phyloP scores from a whole-genome alignment of 164 flowering plant species.

The Vitis labrusca region DNA sequence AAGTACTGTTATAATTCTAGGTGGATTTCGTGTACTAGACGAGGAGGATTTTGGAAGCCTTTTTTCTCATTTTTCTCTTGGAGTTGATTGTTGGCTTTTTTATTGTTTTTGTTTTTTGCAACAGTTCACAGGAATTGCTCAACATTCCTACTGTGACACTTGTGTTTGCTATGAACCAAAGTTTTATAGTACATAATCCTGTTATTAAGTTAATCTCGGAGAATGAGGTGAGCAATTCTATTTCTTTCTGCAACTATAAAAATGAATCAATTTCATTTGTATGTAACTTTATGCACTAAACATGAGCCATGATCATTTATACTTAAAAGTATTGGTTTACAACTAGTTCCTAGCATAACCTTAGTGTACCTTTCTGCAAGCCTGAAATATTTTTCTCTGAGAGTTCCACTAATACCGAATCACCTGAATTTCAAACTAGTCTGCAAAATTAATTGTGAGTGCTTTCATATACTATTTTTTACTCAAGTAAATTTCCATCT shows the following conservation, averaged over 20 bases:
- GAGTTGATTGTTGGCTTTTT: not conserved
- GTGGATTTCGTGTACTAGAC: not conserved
- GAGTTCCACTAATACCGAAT: no score
- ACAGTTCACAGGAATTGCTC: conserved; percentile 9
- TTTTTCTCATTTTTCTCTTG: not conserved
- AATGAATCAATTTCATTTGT: no score
- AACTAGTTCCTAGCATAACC: no score
- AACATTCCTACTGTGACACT: conserved; percentile 9
- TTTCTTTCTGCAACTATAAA: not conserved
- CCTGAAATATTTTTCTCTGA: no score
- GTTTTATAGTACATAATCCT: conserved; percentile 11
- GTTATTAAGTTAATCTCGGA: not conserved
- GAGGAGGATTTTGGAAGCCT: not conserved
- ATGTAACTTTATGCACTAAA: no score
- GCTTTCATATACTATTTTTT: no score
- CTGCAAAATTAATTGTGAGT: no score
- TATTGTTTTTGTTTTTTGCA: not conserved
- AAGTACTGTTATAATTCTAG: conserved; percentile 22
- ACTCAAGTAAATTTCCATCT: no score
- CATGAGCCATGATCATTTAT: no score
- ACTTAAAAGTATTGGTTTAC: no score
- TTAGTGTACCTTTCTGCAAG: no score
- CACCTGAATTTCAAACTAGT: no score
- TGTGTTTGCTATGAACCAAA: conserved; percentile 7
- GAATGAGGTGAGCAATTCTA: not conserved